A percentile compares a stretch with the other conserved stretches of the same genome.
These are phyloP conservation scores for Friedmanniomyces simplex DNA, from an alignment of 495 filamentous ascomycete species.

Conservation along the genomic window DNA sequence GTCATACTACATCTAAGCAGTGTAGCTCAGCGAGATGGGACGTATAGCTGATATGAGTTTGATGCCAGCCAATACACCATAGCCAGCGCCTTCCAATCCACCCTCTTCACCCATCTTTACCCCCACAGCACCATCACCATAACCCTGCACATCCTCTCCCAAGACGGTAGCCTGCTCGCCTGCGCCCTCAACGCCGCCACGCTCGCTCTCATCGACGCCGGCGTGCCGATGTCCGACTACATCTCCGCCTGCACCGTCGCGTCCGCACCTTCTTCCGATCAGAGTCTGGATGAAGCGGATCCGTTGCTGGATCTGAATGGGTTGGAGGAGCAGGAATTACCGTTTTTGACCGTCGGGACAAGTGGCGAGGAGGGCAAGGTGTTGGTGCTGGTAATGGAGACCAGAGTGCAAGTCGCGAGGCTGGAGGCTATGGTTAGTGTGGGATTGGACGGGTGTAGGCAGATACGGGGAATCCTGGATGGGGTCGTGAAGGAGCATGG, in stretches of 20 bases:
- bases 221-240: constrained; percentile 87
- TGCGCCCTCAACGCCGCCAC: constrained; percentile 86
- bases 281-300: constrained; percentile 58
- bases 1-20: no score
- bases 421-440: constrained; percentile 87
- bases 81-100: constrained; percentile 57
- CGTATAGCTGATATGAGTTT: no score
- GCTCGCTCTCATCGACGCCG: constrained; percentile 85
- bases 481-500: constrained; percentile 57
- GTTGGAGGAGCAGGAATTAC: constrained; percentile 81
- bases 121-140: constrained; percentile 78
- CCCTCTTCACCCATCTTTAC: constrained; percentile 76
- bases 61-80: constrained; percentile 48
- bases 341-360: constrained; percentile 76
- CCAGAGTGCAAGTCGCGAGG: constrained; percentile 59
- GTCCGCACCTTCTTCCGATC: constrained; percentile 53
- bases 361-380: constrained; percentile 52
- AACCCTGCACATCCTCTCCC: constrained; percentile 73
- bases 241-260: constrained; percentile 80
- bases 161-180: constrained; percentile 85
- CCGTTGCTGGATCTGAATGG: constrained; percentile 81
- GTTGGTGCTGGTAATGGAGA: constrained; percentile 72
- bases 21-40: no score
- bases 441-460: constrained; percentile 82
- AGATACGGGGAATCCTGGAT: constrained; percentile 70